These are phyloP conservation scores for Apiospora phragmitis DNA, from an alignment of 2,329 filamentous ascomycete genomes.

Conservation along the genomic window DNA sequence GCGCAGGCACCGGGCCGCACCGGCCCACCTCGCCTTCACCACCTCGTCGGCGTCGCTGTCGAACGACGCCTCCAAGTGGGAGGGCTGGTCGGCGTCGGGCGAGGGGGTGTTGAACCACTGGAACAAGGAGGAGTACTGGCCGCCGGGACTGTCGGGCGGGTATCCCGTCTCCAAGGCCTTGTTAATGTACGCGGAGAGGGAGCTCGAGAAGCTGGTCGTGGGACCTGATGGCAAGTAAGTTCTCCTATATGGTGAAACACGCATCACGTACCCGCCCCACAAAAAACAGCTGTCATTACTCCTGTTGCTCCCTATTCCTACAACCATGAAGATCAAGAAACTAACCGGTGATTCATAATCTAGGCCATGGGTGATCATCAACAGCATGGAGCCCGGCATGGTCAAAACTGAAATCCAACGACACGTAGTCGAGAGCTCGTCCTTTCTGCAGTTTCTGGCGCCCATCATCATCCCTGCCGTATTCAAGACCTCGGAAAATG, in stretches of 20 bases:
- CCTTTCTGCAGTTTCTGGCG: neutral
- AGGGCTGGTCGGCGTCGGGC: neutral
- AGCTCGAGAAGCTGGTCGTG: neutral
- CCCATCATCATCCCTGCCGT: neutral
- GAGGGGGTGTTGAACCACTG: neutral
- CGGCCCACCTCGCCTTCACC: neutral
- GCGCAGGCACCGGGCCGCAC: neutral
- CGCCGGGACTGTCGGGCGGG: neutral
- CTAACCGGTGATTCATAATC: neutral
- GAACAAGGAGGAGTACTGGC: constrained; percentile 3
- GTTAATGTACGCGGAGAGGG: neutral
- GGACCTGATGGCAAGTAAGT: constrained; percentile 1
- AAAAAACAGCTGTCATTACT: neutral
- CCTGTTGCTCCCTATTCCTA: neutral
- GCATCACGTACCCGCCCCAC: too few species aligned
- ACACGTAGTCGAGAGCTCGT: neutral
- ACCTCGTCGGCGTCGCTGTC: neutral
- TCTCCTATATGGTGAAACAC: neutral
- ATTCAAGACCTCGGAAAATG: constrained; percentile 6
- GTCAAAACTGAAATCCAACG: neutral
- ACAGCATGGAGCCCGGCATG: neutral
- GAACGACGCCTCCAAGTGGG: neutral
- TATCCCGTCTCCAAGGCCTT: neutral
- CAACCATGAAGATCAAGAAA: neutral
- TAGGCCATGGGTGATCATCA: constrained; percentile 7